Conservation (phyloP, 75 land plant genomes). For the Ceratopteris richardii region DNA sequence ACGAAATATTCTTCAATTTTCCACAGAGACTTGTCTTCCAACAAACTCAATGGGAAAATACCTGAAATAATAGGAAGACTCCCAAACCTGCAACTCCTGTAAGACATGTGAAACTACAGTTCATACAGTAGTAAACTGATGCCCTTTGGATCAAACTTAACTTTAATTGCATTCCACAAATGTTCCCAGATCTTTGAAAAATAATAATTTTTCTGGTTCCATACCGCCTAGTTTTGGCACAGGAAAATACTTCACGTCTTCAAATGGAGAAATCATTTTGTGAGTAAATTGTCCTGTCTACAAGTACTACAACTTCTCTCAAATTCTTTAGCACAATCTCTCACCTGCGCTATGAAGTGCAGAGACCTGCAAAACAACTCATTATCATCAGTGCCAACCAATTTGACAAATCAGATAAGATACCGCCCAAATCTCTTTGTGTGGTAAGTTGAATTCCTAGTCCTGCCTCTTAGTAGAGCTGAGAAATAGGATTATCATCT, state of each 20-base stretch:
- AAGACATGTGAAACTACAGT: conserved; percentile 20
- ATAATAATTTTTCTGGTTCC: conserved; percentile 15
- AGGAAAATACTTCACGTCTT: not conserved
- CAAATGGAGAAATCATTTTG: not conserved
- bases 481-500: too few relatives aligned
- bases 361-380: conserved; percentile 2
- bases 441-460: not conserved
- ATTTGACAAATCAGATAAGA: not conserved
- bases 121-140: too few relatives aligned
- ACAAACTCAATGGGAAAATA: conserved; percentile 24
- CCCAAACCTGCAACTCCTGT: conserved; percentile 51
- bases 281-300: not conserved
- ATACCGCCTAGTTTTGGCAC: conserved; percentile 16
- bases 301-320: not conserved
- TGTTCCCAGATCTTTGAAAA: conserved; percentile 7
- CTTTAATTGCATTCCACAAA: too few relatives aligned
- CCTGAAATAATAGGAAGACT: conserved; percentile 40
- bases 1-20: too few relatives aligned
- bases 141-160: too few relatives aligned
- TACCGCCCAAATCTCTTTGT: not conserved
- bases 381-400: not conserved
- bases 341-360: not conserved
- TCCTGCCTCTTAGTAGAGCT: too few relatives aligned
- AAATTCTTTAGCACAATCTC: not conserved
- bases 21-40: not conserved